Conservation (phyloP, 306 rosid genomes). For the Prosopis cineraria region DNA sequence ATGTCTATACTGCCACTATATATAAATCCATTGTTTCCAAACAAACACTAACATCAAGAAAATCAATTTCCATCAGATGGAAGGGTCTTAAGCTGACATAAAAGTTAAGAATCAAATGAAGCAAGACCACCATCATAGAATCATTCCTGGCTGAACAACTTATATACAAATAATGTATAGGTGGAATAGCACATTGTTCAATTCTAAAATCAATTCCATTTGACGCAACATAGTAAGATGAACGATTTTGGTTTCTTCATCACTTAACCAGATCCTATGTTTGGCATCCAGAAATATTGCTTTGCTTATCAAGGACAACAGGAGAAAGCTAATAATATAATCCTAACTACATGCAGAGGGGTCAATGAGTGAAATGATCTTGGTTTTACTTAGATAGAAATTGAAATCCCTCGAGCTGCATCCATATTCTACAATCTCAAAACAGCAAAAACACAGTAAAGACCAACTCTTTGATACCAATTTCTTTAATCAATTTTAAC, state of each 20-base stretch:
- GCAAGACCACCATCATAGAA: background rate
- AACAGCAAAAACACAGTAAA: background rate
- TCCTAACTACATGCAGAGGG: background rate
- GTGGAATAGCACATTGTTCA: background rate
- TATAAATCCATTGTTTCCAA: background rate
- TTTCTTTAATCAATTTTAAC: background rate
- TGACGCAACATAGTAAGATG: background rate
- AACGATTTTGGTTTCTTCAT: background rate
- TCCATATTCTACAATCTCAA: conserved; percentile 11
- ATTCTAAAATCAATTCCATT: conserved; percentile 13
- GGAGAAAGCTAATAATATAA: background rate
- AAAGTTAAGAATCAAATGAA: background rate
- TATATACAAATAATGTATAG: background rate
- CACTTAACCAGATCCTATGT: background rate
- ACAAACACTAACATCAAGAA: conserved; percentile 24
- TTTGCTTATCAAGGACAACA: background rate
- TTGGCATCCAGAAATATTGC: background rate
- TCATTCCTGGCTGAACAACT: background rate
- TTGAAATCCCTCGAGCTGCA: background rate
- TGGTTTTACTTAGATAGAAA: background rate
- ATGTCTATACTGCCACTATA: background rate
- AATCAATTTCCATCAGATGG: conserved; percentile 2
- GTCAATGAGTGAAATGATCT: background rate
- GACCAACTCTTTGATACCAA: background rate
- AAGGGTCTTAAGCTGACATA: conserved; percentile 3